phyloP scores from a whole-genome alignment of 2,329 filamentous ascomycete species.

The Thelonectria discophora region DNA sequence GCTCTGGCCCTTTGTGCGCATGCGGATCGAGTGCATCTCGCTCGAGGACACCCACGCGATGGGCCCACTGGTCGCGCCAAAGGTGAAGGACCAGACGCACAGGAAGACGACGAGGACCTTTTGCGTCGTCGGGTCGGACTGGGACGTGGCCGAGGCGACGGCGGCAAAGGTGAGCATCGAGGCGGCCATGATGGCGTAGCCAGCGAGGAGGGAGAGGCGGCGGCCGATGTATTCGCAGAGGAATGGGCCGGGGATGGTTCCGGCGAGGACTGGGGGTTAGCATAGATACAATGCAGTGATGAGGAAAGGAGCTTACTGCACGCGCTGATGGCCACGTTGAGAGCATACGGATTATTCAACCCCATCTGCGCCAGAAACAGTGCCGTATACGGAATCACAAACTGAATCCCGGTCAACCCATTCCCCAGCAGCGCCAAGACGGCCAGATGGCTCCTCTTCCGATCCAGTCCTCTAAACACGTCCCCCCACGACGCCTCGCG shows the following conservation, averaged over 20 bases:
- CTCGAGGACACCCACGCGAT: constrained; percentile 4
- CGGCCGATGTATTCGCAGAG: constrained; percentile 7
- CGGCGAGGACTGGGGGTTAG: constrained; percentile 4
- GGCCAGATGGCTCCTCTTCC: constrained; percentile 1
- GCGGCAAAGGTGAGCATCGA: constrained; percentile 11
- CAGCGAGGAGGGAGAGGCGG: background rate
- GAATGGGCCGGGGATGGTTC: constrained; percentile 8
- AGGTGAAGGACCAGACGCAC: constrained; percentile 10
- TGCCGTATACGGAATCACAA: constrained; percentile 14
- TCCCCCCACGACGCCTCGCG: background rate
- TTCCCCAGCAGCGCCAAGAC: constrained; percentile 4
- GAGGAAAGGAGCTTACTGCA: background rate
- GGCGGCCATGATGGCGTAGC: constrained; percentile 4
- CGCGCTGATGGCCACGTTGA: constrained; percentile 12
- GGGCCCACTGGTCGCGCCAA: constrained; percentile 1
- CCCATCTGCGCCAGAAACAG: constrained; percentile 10
- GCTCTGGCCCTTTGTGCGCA: constrained; percentile 1
- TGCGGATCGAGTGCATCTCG: constrained; percentile 8
- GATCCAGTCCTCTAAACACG: constrained; percentile 1
- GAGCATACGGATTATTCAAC: background rate
- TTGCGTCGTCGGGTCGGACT: background rate
- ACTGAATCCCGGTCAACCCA: constrained; percentile 5
- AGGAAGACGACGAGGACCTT: constrained; percentile 7
- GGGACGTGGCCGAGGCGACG: background rate
- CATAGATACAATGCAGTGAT: too few relatives aligned